Percentiles rank a stretch among this genome's conserved stretches.
phyloP scores from a whole-genome alignment of 768 basidiomycete genomes.

The Termitomyces eurrhizus region DNA sequence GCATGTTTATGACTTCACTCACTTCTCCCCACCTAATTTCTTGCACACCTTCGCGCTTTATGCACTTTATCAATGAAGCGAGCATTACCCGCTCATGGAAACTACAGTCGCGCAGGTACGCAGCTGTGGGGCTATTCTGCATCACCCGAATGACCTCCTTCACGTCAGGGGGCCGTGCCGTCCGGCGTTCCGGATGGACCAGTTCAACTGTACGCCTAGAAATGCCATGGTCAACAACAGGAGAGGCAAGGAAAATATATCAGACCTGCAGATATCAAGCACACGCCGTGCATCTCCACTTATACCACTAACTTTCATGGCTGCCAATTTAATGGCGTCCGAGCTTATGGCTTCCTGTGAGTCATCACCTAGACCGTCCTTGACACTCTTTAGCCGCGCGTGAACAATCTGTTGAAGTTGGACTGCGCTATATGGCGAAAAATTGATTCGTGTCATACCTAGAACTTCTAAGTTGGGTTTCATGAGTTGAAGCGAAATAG shows the following conservation, averaged over 20 bases:
- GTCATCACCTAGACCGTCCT: constrained; percentile 44
- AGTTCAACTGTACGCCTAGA: constrained; percentile 80
- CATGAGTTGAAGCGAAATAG: neutral
- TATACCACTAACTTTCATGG: constrained; percentile 65
- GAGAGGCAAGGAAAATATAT: constrained; percentile 8
- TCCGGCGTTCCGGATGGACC: constrained; percentile 43
- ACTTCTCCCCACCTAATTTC: constrained; percentile 87
- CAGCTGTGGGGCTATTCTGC: constrained; percentile 89
- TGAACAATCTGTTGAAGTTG: constrained; percentile 85
- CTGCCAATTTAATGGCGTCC: constrained; percentile 83
- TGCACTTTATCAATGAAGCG: constrained; percentile 75
- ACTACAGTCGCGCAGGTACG: constrained; percentile 77
- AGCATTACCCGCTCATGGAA: constrained; percentile 89
- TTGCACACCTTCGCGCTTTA: constrained; percentile 79
- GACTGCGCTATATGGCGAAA: constrained; percentile 77
- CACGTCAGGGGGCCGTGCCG: constrained; percentile 70
- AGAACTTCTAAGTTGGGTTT: neutral
- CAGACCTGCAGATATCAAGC: constrained; percentile 86
- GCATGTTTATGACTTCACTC: constrained; percentile 17
- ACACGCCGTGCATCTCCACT: constrained; percentile 94
- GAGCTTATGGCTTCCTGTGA: constrained; percentile 48
- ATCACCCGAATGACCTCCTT: constrained; percentile 76
- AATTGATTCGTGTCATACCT: constrained; percentile 92
- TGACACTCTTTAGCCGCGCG: constrained; percentile 66
- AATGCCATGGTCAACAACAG: neutral